phyloP scores from a whole-genome alignment of 441 rosid genomes.

The Euphorbia schlechtendalii region DNA sequence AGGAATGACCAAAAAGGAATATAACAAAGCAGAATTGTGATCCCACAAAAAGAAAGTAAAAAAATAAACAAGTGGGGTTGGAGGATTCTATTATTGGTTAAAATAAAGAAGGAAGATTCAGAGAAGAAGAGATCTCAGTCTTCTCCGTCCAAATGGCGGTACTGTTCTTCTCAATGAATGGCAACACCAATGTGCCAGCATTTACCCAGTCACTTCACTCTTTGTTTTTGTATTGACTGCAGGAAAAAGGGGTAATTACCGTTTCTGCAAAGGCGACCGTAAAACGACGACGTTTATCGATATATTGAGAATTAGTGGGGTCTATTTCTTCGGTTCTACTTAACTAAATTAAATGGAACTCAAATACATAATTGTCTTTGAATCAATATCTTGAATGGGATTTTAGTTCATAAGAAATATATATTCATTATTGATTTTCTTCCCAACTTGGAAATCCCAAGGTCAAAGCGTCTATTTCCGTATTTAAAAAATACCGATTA shows the following conservation, averaged over 20 bases:
- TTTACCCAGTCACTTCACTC: too few species aligned
- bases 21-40: background rate
- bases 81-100: too few species aligned
- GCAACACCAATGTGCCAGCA: conserved; percentile 12
- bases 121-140: background rate
- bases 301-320: too few species aligned
- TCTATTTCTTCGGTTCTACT: too few species aligned
- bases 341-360: too few species aligned
- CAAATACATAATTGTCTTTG: too few species aligned
- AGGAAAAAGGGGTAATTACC: conserved; percentile 1
- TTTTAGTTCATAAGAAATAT: too few species aligned
- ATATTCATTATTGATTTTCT: too few species aligned
- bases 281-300: background rate
- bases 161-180: background rate
- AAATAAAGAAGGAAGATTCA: background rate
- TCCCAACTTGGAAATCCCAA: too few species aligned
- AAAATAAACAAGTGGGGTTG: background rate
- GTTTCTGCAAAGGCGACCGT: background rate
- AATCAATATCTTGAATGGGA: too few species aligned
- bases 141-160: background rate
- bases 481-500: too few species aligned
- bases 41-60: background rate
- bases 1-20: background rate
- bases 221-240: background rate
- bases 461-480: too few species aligned